Percentiles rank a stretch among this genome's conserved stretches.
Conservation (phyloP, 768 basidiomycete species). For the Trametes villosa region DNA sequence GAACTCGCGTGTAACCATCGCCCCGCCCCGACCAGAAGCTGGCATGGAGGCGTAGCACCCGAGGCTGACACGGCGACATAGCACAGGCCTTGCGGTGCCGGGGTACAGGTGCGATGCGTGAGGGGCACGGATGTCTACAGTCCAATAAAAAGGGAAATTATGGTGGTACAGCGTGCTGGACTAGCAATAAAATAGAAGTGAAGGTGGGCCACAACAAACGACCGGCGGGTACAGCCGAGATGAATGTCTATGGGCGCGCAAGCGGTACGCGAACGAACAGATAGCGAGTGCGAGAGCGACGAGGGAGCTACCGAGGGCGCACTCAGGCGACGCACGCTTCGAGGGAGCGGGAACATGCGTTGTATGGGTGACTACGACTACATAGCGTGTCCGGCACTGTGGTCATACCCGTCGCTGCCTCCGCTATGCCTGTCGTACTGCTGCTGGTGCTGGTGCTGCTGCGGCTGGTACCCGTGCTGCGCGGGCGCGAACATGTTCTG, state of each 20-base stretch:
- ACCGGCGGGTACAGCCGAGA: background rate
- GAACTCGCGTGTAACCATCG: constrained; percentile 40
- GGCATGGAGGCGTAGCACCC: too few species aligned
- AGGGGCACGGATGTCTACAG: constrained; percentile 14
- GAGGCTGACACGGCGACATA: too few species aligned
- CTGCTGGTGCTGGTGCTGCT: constrained; percentile 13
- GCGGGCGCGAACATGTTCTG: constrained; percentile 19
- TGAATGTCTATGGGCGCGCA: background rate
- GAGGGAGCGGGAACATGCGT: too few species aligned
- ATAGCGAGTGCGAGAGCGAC: background rate
- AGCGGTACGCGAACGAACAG: background rate
- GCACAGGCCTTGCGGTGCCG: too few species aligned
- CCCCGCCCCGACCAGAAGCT: background rate
- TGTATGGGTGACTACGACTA: constrained; percentile 29
- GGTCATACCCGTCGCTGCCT: constrained; percentile 28
- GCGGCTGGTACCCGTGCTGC: constrained; percentile 8
- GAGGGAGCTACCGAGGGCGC: background rate
- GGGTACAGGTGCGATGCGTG: too few species aligned
- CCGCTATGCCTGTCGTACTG: constrained; percentile 13
- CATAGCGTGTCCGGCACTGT: constrained; percentile 32
- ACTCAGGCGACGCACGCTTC: background rate
- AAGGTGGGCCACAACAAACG: constrained; percentile 1
- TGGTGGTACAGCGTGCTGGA: constrained; percentile 25
- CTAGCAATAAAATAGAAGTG: constrained; percentile 10
- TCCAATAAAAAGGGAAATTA: constrained; percentile 19